Conservation (phyloP, 768 basidiomycete species). For the Boletus sp. region DNA sequence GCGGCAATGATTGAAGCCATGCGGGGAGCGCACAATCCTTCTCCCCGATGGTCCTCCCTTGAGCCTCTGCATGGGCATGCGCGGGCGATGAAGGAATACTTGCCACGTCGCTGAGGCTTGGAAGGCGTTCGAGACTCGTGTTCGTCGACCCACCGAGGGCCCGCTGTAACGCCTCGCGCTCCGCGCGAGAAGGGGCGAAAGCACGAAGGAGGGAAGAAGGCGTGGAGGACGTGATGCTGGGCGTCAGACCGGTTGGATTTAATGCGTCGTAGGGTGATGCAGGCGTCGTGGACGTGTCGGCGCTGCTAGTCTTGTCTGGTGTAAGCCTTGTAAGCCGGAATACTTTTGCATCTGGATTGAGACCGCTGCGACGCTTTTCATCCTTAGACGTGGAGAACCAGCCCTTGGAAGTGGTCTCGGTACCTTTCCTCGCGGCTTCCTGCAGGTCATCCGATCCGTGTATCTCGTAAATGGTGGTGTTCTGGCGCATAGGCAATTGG, state of each 20-base stretch:
- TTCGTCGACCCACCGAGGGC: conserved; percentile 74
- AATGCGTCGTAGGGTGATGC: conserved; percentile 48
- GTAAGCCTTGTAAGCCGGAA: conserved; percentile 53
- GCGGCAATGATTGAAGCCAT: conserved; percentile 68
- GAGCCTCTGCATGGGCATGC: conserved; percentile 43
- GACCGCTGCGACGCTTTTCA: conserved; percentile 58
- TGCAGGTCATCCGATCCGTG: conserved; percentile 16
- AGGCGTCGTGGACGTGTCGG: conserved; percentile 11
- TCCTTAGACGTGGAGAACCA: conserved; percentile 47
- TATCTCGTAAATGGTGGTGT: conserved; percentile 37
- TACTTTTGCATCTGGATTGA: conserved; percentile 86
- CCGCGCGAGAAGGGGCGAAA: conserved; percentile 85
- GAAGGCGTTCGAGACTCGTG: conserved; percentile 72
- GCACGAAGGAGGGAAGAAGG: conserved; percentile 63
- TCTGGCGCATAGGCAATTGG: conserved; percentile 24
- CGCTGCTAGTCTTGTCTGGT: conserved; percentile 10
- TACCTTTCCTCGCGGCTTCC: conserved; percentile 7
- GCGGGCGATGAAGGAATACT: conserved; percentile 70
- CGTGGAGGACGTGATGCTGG: conserved; percentile 40
- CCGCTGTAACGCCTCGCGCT: conserved; percentile 81
- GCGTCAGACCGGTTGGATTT: conserved; percentile 56
- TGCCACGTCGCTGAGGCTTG: conserved; percentile 74
- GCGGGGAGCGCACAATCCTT: conserved; percentile 47
- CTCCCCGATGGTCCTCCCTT: conserved; percentile 18
- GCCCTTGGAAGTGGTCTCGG: conserved; percentile 38